Conservation (phyloP, 495 filamentous ascomycete genomes). For the Penicilliopsis zonata region DNA sequence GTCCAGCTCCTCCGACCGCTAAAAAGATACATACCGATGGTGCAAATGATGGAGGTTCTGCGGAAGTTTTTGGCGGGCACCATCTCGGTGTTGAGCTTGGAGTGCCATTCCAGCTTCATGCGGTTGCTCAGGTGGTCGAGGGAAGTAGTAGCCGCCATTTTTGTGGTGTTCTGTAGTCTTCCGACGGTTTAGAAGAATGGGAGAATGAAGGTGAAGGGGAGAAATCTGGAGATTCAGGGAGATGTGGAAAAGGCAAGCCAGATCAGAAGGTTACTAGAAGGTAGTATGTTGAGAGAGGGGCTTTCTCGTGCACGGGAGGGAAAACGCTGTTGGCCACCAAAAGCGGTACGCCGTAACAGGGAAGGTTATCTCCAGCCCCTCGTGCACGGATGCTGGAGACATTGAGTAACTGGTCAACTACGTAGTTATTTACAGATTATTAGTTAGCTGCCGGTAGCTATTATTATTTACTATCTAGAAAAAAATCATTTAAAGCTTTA, state of each 20-base stretch:
- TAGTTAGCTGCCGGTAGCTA: too few species aligned
- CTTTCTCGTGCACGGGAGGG: slow-evolving; percentile 15
- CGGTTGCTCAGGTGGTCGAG: slow-evolving; percentile 71
- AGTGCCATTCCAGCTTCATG: slow-evolving; percentile 88
- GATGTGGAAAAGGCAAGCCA: slow-evolving; percentile 14
- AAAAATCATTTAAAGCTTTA: too few species aligned
- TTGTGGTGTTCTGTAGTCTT: slow-evolving; percentile 13
- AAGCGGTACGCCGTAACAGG: slow-evolving; percentile 1
- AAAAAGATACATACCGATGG: slow-evolving; percentile 58
- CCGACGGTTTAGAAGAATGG: slow-evolving; percentile 1
- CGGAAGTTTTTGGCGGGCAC: slow-evolving; percentile 76
- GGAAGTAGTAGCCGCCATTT: slow-evolving; percentile 41
- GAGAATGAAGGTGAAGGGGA: slow-evolving; percentile 7
- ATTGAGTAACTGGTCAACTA: too few species aligned
- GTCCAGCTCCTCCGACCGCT: too few species aligned
- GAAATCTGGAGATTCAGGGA: slow-evolving; percentile 7
- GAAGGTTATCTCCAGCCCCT: slow-evolving; percentile 11
- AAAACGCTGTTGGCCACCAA: slow-evolving; percentile 28
- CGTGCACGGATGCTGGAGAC: slow-evolving; percentile 1
- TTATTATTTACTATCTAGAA: too few species aligned
- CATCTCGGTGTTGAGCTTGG: slow-evolving; percentile 68
- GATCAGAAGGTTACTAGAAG: slow-evolving; percentile 4
- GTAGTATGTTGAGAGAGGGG: slow-evolving; percentile 6
- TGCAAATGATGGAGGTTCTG: slow-evolving; percentile 96
- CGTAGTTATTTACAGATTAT: too few species aligned